Evolutionary conservation across 352 stramenopile genomes (phyloP).

Genomic region (Globisporangium perplexum): DNA sequence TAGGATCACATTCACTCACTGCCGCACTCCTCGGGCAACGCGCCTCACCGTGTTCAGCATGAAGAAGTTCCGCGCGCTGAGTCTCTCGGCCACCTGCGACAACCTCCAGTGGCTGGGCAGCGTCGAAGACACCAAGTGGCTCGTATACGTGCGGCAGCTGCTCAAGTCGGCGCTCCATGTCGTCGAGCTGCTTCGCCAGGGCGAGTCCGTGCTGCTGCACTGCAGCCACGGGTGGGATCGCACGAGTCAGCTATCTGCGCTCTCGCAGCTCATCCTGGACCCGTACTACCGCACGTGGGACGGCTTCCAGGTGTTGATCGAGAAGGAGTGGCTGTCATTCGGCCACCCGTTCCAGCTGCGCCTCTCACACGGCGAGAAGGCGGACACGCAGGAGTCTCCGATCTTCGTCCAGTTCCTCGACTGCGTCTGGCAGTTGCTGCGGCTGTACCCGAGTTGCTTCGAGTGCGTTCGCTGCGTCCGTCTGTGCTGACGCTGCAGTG

Average conservation of each 20-base stretch:
- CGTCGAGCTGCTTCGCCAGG: conserved; percentile 88
- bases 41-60: conserved; percentile 22
- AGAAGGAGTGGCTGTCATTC: conserved; percentile 84
- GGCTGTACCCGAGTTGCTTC: conserved; percentile 94
- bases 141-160: conserved; percentile 92
- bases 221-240: conserved; percentile 87
- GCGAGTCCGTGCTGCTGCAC: conserved; percentile 75
- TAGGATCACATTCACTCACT: too few relatives aligned
- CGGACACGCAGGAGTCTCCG: conserved; percentile 72
- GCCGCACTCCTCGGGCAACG: background rate
- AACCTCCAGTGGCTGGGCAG: conserved; percentile 90
- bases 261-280: conserved; percentile 68
- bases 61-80: conserved; percentile 66
- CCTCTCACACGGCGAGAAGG: conserved; percentile 70
- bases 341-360: conserved; percentile 80
- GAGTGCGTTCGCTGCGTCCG: conserved; percentile 51
- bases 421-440: conserved; percentile 80
- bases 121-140: conserved; percentile 97
- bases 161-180: conserved; percentile 90
- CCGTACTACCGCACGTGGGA: conserved; percentile 77
- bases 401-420: conserved; percentile 87
- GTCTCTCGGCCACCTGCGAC: conserved; percentile 80
- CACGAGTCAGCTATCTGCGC: conserved; percentile 84
- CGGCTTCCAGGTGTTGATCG: conserved; percentile 75
- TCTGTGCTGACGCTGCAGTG: too few relatives aligned